Evolutionary conservation across 345 rosid genomes (phyloP).

Genomic region (Ricinus communis): DNA sequence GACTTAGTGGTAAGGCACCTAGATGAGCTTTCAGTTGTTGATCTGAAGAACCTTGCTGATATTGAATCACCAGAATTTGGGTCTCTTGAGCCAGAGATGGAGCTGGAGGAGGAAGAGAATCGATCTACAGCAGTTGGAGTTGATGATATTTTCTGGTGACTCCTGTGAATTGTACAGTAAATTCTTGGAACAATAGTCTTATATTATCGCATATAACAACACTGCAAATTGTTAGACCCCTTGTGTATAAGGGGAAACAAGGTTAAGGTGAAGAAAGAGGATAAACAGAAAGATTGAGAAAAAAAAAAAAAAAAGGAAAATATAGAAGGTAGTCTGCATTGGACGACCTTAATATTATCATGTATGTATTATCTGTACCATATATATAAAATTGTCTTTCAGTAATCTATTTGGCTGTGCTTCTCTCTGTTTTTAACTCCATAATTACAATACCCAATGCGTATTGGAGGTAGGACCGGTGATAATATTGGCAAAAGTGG

Average conservation of each 20-base stretch:
- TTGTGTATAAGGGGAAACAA: conserved; percentile 19
- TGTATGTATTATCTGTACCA: conserved; percentile 29
- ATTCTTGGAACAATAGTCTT: conserved; percentile 31
- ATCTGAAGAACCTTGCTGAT: conserved; percentile 88
- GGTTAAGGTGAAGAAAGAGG: neutral
- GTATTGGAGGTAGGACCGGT: no score
- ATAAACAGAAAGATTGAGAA: neutral
- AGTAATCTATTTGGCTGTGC: neutral
- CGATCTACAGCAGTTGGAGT: conserved; percentile 42
- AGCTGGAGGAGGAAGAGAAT: conserved; percentile 69
- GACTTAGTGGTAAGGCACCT: conserved; percentile 80
- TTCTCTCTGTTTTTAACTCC: neutral
- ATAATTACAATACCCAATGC: no score
- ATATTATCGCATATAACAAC: neutral
- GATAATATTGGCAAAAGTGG: no score
- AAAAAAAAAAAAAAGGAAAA: neutral
- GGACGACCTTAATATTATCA: conserved; percentile 34
- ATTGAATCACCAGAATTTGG: conserved; percentile 67
- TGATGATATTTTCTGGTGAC: conserved; percentile 79
- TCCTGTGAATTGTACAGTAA: conserved; percentile 52
- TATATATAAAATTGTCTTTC: conserved; percentile 13
- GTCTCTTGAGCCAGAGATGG: conserved; percentile 54
- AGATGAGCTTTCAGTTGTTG: conserved; percentile 83
- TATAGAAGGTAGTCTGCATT: conserved; percentile 37
- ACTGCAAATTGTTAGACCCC: conserved; percentile 7